Percentiles rank a stretch among this genome's conserved stretches.
Conservation (phyloP, 2,329 filamentous ascomycete genomes). For the Talaromyces amestolkiae region DNA sequence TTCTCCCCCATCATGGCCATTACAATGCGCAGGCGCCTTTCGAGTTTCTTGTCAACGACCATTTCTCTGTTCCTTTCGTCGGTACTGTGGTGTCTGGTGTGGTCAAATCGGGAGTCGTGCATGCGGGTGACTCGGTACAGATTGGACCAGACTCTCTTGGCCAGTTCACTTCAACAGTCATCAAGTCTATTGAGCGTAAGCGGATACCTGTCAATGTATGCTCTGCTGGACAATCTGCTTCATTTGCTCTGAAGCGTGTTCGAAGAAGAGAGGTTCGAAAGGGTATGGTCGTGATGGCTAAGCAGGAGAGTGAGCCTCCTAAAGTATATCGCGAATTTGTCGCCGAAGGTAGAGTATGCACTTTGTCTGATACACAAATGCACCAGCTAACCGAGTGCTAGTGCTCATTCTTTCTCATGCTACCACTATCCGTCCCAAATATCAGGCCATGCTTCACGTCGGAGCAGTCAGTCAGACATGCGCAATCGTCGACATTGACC, state of each 20-base stretch:
- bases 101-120: constrained; percentile 80
- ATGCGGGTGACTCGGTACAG: constrained; percentile 83
- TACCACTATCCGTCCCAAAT: constrained; percentile 94
- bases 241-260: constrained; percentile 84
- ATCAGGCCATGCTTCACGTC: constrained; percentile 97
- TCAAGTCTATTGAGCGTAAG: constrained; percentile 93
- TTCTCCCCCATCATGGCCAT: constrained; percentile 88
- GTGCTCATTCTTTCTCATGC: constrained; percentile 93
- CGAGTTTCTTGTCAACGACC: constrained; percentile 95
- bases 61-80: constrained; percentile 94
- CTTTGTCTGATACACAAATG: background rate
- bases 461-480: constrained; percentile 94
- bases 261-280: constrained; percentile 91
- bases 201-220: constrained; percentile 83
- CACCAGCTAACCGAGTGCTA: constrained; percentile 27
- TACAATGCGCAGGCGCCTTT: constrained; percentile 86
- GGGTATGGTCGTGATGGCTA: constrained; percentile 94
- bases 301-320: constrained; percentile 65
- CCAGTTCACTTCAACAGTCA: constrained; percentile 80
- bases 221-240: constrained; percentile 87
- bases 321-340: constrained; percentile 75
- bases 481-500: constrained; percentile 94
- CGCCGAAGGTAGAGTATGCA: constrained; percentile 61
- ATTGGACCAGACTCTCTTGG: constrained; percentile 89
- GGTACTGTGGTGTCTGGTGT: constrained; percentile 95